A percentile compares a stretch with the other conserved stretches of the same genome.
Evolutionary conservation across 345 rosid genomes (phyloP).

Genomic region (Sonneratia alba): DNA sequence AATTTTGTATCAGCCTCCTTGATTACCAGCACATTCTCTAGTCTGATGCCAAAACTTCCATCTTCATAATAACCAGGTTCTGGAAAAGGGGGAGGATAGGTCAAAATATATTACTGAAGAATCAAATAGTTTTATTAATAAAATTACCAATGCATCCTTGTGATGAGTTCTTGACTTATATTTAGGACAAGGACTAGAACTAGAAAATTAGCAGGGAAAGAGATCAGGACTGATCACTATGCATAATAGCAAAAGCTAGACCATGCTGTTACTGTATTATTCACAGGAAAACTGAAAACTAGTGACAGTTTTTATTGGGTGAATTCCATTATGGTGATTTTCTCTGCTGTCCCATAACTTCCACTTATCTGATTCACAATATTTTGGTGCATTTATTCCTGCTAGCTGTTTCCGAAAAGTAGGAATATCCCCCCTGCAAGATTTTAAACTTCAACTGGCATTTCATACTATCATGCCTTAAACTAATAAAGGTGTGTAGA

Average conservation of each 20-base stretch:
- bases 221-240: too few species aligned
- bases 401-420: too few species aligned
- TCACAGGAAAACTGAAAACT: background rate
- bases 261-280: background rate
- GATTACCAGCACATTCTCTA: slow-evolving; percentile 89
- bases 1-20: slow-evolving; percentile 61
- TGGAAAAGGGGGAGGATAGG: slow-evolving; percentile 14
- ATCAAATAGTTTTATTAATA: background rate
- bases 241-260: background rate
- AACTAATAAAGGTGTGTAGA: too few species aligned
- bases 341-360: too few species aligned
- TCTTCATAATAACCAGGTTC: slow-evolving; percentile 97
- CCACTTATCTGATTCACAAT: too few species aligned
- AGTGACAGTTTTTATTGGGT: background rate
- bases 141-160: background rate
- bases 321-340: background rate
- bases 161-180: too few species aligned
- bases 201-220: too few species aligned
- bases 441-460: too few species aligned
- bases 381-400: too few species aligned
- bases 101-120: background rate
- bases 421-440: too few species aligned
- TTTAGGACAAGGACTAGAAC: too few species aligned
- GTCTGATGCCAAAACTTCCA: slow-evolving; percentile 83
- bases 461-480: too few species aligned